Base-by-base conservation (phyloP, 805 yeast genomes). In the Saccharomyces jurei region DNA sequence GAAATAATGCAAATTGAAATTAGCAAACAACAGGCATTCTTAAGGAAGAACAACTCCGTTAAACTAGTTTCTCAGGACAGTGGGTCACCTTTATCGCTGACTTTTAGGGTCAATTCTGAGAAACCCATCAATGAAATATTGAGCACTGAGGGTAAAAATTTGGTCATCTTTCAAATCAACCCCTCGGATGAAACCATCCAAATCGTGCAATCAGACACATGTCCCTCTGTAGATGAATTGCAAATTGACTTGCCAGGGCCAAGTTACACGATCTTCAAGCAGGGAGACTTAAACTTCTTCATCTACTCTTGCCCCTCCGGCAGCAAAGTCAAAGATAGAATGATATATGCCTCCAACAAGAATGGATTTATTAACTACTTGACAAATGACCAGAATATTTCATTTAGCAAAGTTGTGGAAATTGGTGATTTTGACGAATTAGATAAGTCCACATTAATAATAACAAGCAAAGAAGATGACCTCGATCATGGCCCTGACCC, bases 251-350 rank as follows among this genome's bases (percentile, higher is more conserved):
- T 64, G 0, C 11, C 25, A 4, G 44, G 44, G 56, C 89, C 83
- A 70, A 88, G 72, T 63, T 90, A 82, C 67, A 80, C 81, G 30
- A 59, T 87, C 27, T 79, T 78, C 65, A 77, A 74, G 50, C 74
- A 74, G 57, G 71, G 71, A 1, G 71, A 66, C 1, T 69, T 74
- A 48, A 61, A 63, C 41, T 81, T 80, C 32, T 90, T 92, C 68
- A 81, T 91, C 31, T 89, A 89, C 67, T 78, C 92, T 6, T 91
- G 97, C 69, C 98, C 99, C 3, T 82, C 95, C 0, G 90, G 91
- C 1, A 85, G 96, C 47, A 84, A 83, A 70, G 94, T 94, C 46
- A 87, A 85, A 69, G 94, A 90, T 52, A 80, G 98, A 63, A 92
- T 92, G 97, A 69, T 90, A 51, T 89, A 90, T 65, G 98, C 99